Percentiles rank a stretch among this genome's conserved stretches.
Evolutionary conservation across 139 green algal species (phyloP).

Genomic region (Chlamydomonas sp.): DNA sequence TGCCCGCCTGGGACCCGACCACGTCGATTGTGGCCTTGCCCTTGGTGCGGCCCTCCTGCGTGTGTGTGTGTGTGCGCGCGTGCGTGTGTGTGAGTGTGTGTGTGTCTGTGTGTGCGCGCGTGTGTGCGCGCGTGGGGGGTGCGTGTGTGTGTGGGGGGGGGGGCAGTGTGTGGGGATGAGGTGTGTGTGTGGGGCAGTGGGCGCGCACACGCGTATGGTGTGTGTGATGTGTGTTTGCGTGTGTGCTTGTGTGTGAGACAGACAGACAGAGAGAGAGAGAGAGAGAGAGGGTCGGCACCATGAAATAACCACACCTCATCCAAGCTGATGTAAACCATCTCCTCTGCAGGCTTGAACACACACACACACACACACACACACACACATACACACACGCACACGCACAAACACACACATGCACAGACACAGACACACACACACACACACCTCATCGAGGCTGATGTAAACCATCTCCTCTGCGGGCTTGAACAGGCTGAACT

Average conservation of each 20-base stretch:
- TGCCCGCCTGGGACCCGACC: slow-evolving; percentile 29
- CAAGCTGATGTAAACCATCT: slow-evolving; percentile 80
- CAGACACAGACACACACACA: too few relatives aligned
- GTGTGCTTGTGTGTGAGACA: too few relatives aligned
- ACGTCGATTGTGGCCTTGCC: slow-evolving; percentile 94
- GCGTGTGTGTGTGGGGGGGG: not conserved
- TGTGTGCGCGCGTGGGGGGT: slow-evolving; percentile 9
- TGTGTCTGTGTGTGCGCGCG: not conserved
- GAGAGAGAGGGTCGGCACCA: too few relatives aligned
- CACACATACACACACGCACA: too few relatives aligned
- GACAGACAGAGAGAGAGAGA: too few relatives aligned
- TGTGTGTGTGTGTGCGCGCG: too few relatives aligned
- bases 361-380: not conserved
- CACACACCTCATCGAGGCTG: slow-evolving; percentile 54
- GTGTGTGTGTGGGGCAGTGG: slow-evolving; percentile 5
- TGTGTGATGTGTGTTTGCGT: not conserved
- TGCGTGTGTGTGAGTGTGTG: slow-evolving; percentile 39
- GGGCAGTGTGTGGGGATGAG: too few relatives aligned
- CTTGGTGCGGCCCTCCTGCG: slow-evolving; percentile 69
- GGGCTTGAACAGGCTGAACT: slow-evolving; percentile 92
- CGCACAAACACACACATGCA: too few relatives aligned
- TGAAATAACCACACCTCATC: too few relatives aligned
- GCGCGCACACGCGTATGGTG: too few relatives aligned
- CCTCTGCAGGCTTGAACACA: slow-evolving; percentile 94
- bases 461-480: slow-evolving; percentile 90